Evolutionary conservation across 2,329 filamentous ascomycete genomes (phyloP).

Genomic region (Trichoderma polysporum): DNA sequence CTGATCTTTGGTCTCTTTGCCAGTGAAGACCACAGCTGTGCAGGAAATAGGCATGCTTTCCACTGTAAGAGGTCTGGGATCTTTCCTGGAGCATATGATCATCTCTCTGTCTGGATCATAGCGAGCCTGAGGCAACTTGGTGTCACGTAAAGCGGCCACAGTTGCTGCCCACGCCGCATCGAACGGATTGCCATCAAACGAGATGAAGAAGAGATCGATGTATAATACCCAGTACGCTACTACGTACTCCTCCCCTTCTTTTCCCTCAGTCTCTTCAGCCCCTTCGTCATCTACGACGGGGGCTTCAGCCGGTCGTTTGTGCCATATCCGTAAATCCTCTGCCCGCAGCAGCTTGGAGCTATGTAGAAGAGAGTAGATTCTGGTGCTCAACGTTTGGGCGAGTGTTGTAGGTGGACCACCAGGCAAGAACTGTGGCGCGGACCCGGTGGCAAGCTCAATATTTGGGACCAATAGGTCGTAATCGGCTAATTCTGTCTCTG

Average conservation of each 20-base stretch:
- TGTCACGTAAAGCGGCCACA: slow-evolving; percentile 76
- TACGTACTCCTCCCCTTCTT: slow-evolving; percentile 46
- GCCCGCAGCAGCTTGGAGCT: slow-evolving; percentile 65
- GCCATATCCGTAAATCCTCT: slow-evolving; percentile 71
- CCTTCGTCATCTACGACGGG: slow-evolving; percentile 48
- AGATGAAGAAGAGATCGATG: slow-evolving; percentile 92
- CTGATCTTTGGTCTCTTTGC: slow-evolving; percentile 50
- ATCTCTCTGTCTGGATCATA: slow-evolving; percentile 82
- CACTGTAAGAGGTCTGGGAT: slow-evolving; percentile 58
- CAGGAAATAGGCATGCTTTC: slow-evolving; percentile 70
- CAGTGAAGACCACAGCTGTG: slow-evolving; percentile 76
- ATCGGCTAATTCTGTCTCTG: slow-evolving; percentile 52
- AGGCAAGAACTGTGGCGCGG: slow-evolving; percentile 79
- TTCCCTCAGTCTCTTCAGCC: slow-evolving; percentile 37
- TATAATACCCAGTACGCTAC: slow-evolving; percentile 95
- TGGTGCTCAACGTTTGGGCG: slow-evolving; percentile 81
- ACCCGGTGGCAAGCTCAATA: slow-evolving; percentile 87
- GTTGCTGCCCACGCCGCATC: slow-evolving; percentile 87
- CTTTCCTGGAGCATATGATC: slow-evolving; percentile 68
- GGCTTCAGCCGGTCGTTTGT: slow-evolving; percentile 52
- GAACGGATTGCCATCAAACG: slow-evolving; percentile 86
- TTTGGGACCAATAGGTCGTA: slow-evolving; percentile 86
- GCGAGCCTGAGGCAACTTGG: slow-evolving; percentile 71
- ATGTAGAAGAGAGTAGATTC: slow-evolving; percentile 75
- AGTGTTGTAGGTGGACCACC: slow-evolving; percentile 76